phyloP scores from a whole-genome alignment of 768 basidiomycete genomes.

The Amylocystis lapponica region DNA sequence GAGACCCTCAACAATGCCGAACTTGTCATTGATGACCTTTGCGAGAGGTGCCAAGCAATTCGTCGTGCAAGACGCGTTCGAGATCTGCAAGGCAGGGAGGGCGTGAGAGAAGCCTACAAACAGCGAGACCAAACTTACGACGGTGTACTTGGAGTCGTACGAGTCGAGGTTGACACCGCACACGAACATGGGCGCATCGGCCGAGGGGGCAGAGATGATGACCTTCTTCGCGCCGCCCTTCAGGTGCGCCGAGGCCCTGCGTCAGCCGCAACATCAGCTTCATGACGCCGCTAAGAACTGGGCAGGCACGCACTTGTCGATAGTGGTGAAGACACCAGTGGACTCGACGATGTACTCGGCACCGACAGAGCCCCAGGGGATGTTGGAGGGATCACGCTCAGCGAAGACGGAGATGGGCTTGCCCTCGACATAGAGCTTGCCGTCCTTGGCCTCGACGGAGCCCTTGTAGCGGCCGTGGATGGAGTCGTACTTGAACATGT shows the following conservation, averaged over 20 bases:
- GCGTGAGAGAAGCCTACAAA: conserved; percentile 2
- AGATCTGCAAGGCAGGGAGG: conserved; percentile 50
- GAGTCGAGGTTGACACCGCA: conserved; percentile 91
- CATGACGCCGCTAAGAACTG: conserved; percentile 2
- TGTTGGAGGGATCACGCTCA: conserved; percentile 83
- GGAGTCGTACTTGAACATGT: conserved; percentile 98
- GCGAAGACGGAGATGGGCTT: conserved; percentile 71
- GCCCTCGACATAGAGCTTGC: conserved; percentile 84
- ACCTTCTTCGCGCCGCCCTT: conserved; percentile 99
- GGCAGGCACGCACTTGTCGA: conserved; percentile 57
- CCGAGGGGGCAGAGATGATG: conserved; percentile 98
- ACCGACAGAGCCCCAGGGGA: conserved; percentile 74
- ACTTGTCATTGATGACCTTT: conserved; percentile 97
- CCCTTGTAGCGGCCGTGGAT: conserved; percentile 93
- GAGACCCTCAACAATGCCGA: conserved; percentile 92
- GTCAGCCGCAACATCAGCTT: conserved; percentile 10
- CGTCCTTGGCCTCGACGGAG: conserved; percentile 71
- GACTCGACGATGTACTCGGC: conserved; percentile 97
- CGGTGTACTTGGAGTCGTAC: conserved; percentile 84
- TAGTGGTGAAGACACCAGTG: conserved; percentile 98
- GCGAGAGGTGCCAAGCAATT: conserved; percentile 99
- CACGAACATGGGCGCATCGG: conserved; percentile 94
- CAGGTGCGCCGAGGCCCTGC: conserved; percentile 82
- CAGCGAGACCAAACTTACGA: conserved; percentile 47
- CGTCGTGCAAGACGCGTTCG: conserved; percentile 99